Conservation (phyloP, 441 rosid species). For the Populus hybrid region DNA sequence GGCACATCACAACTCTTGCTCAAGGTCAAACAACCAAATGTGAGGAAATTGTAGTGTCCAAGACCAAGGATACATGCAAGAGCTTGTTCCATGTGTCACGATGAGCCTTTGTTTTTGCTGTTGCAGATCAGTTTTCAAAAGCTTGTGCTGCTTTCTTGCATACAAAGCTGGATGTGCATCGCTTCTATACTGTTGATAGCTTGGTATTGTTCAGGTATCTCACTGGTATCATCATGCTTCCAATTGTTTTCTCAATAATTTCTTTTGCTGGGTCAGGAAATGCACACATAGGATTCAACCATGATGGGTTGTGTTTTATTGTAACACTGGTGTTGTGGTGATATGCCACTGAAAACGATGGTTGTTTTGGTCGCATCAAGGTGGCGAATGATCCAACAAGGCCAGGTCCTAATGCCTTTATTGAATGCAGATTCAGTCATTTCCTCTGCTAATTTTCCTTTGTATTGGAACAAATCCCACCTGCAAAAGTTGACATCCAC, state of each 20-base stretch:
- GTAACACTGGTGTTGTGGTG: slow-evolving; percentile 45
- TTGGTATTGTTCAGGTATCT: slow-evolving; percentile 61
- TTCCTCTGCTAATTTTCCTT: slow-evolving; percentile 25
- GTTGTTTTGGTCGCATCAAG: slow-evolving; percentile 43
- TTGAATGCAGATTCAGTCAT: slow-evolving; percentile 44
- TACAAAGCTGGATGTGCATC: slow-evolving; percentile 74
- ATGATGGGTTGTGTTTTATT: slow-evolving; percentile 42
- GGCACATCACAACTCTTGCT: background rate
- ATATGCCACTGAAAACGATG: slow-evolving; percentile 59
- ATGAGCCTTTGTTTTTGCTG: slow-evolving; percentile 33
- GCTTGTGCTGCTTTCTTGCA: slow-evolving; percentile 39
- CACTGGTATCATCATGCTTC: slow-evolving; percentile 50
- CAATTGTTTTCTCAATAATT: slow-evolving; percentile 39
- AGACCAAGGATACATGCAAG: slow-evolving; percentile 45
- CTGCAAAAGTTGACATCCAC: slow-evolving; percentile 30
- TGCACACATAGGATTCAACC: slow-evolving; percentile 33
- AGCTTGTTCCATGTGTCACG: slow-evolving; percentile 79
- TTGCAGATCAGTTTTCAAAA: slow-evolving; percentile 23
- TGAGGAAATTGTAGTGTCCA: slow-evolving; percentile 4
- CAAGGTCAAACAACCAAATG: background rate
- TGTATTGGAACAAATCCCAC: slow-evolving; percentile 41
- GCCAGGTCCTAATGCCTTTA: slow-evolving; percentile 57
- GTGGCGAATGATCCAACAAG: slow-evolving; percentile 57
- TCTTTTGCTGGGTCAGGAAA: slow-evolving; percentile 38
- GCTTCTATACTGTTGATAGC: slow-evolving; percentile 53